Conservation (phyloP, 192 early-diverging fungal genomes). For the Coemansia sp. region DNA sequence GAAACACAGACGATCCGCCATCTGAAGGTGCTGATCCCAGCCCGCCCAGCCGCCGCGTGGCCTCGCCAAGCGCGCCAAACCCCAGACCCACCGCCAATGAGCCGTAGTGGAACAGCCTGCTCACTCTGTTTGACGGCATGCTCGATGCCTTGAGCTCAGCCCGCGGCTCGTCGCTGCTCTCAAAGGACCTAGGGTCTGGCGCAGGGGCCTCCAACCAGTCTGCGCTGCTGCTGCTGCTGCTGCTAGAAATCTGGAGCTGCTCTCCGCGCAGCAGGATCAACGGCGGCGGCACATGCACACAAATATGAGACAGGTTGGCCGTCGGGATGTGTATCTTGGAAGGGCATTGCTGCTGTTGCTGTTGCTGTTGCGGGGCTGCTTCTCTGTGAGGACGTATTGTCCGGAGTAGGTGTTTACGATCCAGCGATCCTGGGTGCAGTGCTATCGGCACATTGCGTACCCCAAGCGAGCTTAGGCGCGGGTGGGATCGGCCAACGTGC, state of each 20-base stretch:
- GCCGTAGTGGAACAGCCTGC: slow-evolving; percentile 81
- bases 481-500: not conserved
- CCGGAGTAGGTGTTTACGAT: slow-evolving; percentile 16
- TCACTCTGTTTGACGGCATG: slow-evolving; percentile 75
- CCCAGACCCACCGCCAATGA: slow-evolving; percentile 69
- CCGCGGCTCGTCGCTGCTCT: not conserved
- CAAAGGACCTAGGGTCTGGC: not conserved
- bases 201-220: not conserved
- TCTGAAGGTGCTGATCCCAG: slow-evolving; percentile 32
- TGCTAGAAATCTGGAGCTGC: not conserved
- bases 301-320: slow-evolving; percentile 15
- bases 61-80: slow-evolving; percentile 65
- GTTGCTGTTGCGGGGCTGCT: not conserved
- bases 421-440: slow-evolving; percentile 21
- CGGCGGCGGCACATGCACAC: slow-evolving; percentile 25
- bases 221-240: not conserved
- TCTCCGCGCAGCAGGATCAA: slow-evolving; percentile 18
- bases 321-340: slow-evolving; percentile 7
- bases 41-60: slow-evolving; percentile 59
- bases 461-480: not conserved
- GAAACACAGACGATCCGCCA: slow-evolving; percentile 51
- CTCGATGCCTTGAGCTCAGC: slow-evolving; percentile 20
- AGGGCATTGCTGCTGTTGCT: not conserved
- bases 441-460: slow-evolving; percentile 1
- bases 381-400: not conserved